Conservation (phyloP, 2,329 filamentous ascomycete genomes). For the Canariomyces notabilis region DNA sequence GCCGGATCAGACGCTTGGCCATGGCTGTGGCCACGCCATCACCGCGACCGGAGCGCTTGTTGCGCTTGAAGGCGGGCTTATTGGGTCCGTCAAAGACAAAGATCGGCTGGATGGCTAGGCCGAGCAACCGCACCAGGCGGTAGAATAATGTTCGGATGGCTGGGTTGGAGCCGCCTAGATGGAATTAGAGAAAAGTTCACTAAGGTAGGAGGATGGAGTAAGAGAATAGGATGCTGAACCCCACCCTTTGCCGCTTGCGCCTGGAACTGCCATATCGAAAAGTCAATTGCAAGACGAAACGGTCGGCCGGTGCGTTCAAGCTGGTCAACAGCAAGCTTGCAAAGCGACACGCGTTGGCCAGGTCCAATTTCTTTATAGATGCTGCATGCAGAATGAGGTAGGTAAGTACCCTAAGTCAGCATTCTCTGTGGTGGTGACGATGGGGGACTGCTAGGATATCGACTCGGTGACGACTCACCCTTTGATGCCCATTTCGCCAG, state of each 20-base stretch:
- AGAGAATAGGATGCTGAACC: conserved; percentile 3
- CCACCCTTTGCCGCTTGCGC: conserved; percentile 72
- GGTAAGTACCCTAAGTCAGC: conserved; percentile 18
- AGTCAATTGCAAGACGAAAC: conserved; percentile 83
- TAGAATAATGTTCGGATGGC: conserved; percentile 91
- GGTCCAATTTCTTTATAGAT: conserved; percentile 87
- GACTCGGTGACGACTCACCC: conserved; percentile 38
- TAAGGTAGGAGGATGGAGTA: neutral
- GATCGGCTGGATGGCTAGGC: conserved; percentile 45
- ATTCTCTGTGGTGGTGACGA: neutral
- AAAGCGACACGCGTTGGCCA: conserved; percentile 72
- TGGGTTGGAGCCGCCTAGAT: conserved; percentile 73
- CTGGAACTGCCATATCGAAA: conserved; percentile 97
- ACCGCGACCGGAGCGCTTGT: conserved; percentile 64
- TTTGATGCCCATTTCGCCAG: conserved; percentile 57
- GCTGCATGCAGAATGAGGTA: conserved; percentile 46
- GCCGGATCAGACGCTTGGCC: conserved; percentile 74
- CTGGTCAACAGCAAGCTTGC: conserved; percentile 74
- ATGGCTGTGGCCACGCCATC: conserved; percentile 65
- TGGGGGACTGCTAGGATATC: neutral
- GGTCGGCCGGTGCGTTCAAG: conserved; percentile 66
- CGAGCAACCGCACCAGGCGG: conserved; percentile 59
- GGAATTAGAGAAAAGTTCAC: neutral
- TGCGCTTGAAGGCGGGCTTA: conserved; percentile 72
- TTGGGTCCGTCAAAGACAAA: conserved; percentile 51